A percentile compares a stretch with the other conserved stretches of the same genome.
Conservation (phyloP, 768 basidiomycete species). For the Glaciozyma antarctica region DNA sequence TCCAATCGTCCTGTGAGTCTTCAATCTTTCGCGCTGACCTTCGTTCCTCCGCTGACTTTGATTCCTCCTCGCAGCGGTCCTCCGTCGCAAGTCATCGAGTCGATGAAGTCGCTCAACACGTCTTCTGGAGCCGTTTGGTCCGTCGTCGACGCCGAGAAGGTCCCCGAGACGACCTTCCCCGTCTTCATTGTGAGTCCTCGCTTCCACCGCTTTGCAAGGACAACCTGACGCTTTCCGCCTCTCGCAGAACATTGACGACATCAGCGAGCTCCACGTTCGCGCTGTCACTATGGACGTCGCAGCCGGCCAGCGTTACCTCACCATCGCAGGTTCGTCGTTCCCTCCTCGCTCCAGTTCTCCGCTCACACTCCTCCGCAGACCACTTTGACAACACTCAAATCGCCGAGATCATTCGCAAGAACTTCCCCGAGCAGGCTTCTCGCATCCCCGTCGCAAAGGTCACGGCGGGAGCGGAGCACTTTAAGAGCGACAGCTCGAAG, state of each 20-base stretch:
- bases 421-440: constrained; percentile 18
- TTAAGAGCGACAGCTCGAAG: constrained; percentile 19
- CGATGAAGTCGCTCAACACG: constrained; percentile 17
- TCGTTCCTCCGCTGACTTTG: not conserved
- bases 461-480: constrained; percentile 5
- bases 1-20: not conserved
- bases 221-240: not conserved
- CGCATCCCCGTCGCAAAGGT: constrained; percentile 9
- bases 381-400: constrained; percentile 19
- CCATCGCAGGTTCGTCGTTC: constrained; percentile 9
- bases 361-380: not conserved
- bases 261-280: constrained; percentile 25
- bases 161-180: not conserved
- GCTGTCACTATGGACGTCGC: constrained; percentile 18
- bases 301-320: constrained; percentile 23
- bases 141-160: constrained; percentile 14
- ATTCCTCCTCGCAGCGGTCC: constrained; percentile 3
- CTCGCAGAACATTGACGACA: constrained; percentile 18
- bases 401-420: constrained; percentile 9
- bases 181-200: not conserved
- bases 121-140: constrained; percentile 16
- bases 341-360: not conserved
- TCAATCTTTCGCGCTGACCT: no score
- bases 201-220: no score
- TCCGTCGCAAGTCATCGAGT: constrained; percentile 13